A percentile compares a stretch with the other conserved stretches of the same genome.
These are phyloP conservation scores for Backusella australiensis DNA, from an alignment of 192 early-diverging fungal genomes.

Conservation along the genomic window DNA sequence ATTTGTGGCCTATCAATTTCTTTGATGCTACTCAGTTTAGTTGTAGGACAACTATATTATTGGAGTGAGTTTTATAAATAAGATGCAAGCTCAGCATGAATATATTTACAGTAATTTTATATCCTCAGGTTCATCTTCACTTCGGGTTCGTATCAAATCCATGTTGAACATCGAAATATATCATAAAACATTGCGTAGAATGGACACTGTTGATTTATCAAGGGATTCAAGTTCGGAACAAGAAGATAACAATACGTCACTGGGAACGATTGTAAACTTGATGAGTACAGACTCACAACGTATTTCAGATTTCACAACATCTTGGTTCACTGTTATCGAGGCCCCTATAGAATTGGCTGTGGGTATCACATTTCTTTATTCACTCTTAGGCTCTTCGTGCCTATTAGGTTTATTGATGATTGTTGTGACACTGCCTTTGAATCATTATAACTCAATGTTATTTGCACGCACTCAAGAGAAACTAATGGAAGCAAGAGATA, in stretches of 20 bases:
- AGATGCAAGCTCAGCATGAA: neutral
- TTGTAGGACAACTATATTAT: slow-evolving; percentile 31
- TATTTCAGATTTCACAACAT: slow-evolving; percentile 43
- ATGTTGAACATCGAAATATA: slow-evolving; percentile 53
- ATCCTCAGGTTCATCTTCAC: slow-evolving; percentile 18
- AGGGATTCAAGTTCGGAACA: slow-evolving; percentile 37
- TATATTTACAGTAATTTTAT: neutral
- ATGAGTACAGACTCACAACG: slow-evolving; percentile 47
- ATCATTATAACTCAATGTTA: slow-evolving; percentile 33
- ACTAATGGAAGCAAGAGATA: slow-evolving; percentile 66
- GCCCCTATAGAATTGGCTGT: slow-evolving; percentile 48
- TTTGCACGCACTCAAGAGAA: slow-evolving; percentile 54
- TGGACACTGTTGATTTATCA: slow-evolving; percentile 45
- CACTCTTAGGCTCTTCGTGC: slow-evolving; percentile 36
- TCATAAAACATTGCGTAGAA: slow-evolving; percentile 58
- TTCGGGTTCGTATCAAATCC: slow-evolving; percentile 27
- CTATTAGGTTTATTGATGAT: slow-evolving; percentile 43
- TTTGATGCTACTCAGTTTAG: slow-evolving; percentile 47
- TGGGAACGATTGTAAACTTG: slow-evolving; percentile 41
- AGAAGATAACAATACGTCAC: slow-evolving; percentile 27
- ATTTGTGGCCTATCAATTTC: slow-evolving; percentile 55
- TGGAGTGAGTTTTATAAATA: slow-evolving; percentile 11
- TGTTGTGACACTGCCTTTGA: slow-evolving; percentile 42
- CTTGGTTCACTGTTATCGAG: slow-evolving; percentile 43
- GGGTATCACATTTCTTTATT: slow-evolving; percentile 41